These are phyloP conservation scores for Magnaporthiopsis rhizophila DNA, from an alignment of 2,329 filamentous ascomycete species.

Conservation along the genomic window DNA sequence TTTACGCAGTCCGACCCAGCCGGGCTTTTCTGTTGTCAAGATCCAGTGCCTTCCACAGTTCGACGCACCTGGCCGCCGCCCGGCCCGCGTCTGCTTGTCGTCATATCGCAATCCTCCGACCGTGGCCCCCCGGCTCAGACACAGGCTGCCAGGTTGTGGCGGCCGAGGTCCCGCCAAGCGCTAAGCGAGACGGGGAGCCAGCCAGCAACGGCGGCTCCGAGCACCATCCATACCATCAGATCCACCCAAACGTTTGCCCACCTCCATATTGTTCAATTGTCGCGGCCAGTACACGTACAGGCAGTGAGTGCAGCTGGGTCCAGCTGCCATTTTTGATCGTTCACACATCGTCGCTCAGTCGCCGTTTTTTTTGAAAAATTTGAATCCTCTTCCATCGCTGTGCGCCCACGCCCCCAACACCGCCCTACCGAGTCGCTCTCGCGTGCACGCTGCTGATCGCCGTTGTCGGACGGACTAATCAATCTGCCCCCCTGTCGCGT, in stretches of 20 bases:
- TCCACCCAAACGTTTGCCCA: background rate
- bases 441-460: background rate
- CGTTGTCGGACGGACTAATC: background rate
- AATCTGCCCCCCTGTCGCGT: background rate
- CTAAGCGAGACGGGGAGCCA: constrained; percentile 18
- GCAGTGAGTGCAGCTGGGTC: background rate
- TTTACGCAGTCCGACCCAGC: background rate
- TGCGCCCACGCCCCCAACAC: background rate
- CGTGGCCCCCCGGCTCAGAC: background rate
- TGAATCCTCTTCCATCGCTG: background rate
- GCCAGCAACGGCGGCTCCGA: constrained; percentile 3
- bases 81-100: background rate
- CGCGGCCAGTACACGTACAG: no score
- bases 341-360: background rate
- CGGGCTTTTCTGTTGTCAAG: background rate
- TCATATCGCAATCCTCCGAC: background rate
- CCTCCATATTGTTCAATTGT: background rate
- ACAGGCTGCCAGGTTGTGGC: background rate
- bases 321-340: background rate
- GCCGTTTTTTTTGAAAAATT: background rate
- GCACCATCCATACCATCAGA: background rate
- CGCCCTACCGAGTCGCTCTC: background rate
- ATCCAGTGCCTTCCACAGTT: background rate
- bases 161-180: constrained; percentile 17
- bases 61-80: background rate